Evolutionary conservation across 2,329 filamentous ascomycete genomes (phyloP), one percentile per base, ranked within the genome.

Genomic region (Beauveria brongniartii): DNA sequence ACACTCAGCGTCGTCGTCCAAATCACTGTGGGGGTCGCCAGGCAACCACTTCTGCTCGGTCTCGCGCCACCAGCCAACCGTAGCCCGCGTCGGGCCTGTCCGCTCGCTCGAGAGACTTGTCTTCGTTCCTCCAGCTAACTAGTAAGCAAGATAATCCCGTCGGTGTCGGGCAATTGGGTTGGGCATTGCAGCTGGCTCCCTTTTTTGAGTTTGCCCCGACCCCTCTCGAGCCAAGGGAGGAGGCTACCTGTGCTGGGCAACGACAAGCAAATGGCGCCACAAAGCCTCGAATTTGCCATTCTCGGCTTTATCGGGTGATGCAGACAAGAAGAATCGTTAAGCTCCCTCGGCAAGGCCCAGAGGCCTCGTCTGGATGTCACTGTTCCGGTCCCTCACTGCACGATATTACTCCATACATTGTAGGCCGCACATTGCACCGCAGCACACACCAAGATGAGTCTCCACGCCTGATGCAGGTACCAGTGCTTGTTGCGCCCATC

Each of bases 151-250:
- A 43, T 40, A 30, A 30, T 58, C 55, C 30, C 30, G 30, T 22
- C 34, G 8, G 12, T 57, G 37, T 44, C 14, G 22, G 22, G 22
- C 30, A 5, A 20, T 26, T 2, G 20, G 12, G 28, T 40, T 14
- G n/a, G 34, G 34, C 5, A 37, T 8, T 34, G 20, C 22, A 28
- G 54, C 54, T 30, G 34, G 34, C 34, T 37, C 34, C 37, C 55
- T 7, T 51, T 50, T 56, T 51, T 30, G 55, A 52, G 47, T 59
- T 59, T 59, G 56, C 46, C 14, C n/a, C 56, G 10, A 52, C 37
- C 56, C 56, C 44, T 30, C 37, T 44, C 56, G 12, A 59, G 24
- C 22, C 56, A 59, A 59, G 56, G 56, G 56, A 58, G 55, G 46
- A 34, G 22, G 48, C 16, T 8, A 26, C 54, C 18, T n/a, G 20